These are phyloP conservation scores for Fusarium sp. DNA, from an alignment of 2,329 filamentous ascomycete genomes.

Conservation along the genomic window DNA sequence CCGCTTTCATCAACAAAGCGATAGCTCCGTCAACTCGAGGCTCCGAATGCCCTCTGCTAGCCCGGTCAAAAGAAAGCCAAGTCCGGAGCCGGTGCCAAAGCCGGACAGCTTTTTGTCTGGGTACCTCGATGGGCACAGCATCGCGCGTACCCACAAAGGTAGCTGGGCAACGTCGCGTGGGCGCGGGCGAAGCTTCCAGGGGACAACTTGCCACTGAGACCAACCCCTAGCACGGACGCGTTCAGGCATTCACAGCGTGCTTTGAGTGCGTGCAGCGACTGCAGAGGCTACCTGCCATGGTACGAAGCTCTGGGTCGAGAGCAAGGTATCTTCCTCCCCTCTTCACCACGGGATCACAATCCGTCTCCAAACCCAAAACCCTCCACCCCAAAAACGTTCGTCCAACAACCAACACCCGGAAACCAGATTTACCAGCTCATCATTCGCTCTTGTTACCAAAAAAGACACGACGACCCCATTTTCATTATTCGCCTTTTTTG, in stretches of 20 bases:
- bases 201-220: not conserved
- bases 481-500: not conserved
- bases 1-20: not conserved
- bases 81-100: not conserved
- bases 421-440: not conserved
- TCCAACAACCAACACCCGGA: not conserved
- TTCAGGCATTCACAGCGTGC: constrained; percentile 14
- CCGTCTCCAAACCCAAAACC: not conserved
- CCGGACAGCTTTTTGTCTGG: not conserved
- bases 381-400: not conserved
- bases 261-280: constrained; percentile 9
- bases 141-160: not conserved
- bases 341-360: constrained; percentile 16
- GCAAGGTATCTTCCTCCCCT: not conserved
- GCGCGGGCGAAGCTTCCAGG: not conserved
- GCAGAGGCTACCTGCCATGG: not conserved
- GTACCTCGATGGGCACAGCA: not conserved
- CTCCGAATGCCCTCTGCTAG: not conserved
- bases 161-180: not conserved
- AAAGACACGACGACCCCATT: not conserved
- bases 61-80: not conserved
- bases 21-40: not conserved
- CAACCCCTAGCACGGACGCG: not conserved
- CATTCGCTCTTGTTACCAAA: not conserved
- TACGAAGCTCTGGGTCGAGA: not conserved